Evolutionary conservation across 371 early-diverging fungal species (phyloP).

Genomic region (Capillidium heterosporum): DNA sequence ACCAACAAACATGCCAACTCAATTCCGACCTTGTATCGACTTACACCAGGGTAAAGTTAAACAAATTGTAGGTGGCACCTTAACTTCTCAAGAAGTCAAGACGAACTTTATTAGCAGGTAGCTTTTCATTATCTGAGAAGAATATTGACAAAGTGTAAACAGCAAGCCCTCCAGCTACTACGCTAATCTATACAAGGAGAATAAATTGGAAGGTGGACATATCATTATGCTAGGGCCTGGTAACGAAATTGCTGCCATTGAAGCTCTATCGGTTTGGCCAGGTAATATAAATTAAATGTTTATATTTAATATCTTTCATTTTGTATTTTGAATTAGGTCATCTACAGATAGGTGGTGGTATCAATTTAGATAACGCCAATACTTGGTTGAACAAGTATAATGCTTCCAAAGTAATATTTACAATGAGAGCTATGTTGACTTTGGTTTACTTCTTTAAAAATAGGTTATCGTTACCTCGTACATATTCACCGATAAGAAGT

Average conservation of each 20-base stretch:
- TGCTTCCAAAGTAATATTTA: slow-evolving; percentile 54
- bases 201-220: slow-evolving; percentile 70
- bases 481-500: slow-evolving; percentile 65
- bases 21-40: slow-evolving; percentile 91
- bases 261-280: slow-evolving; percentile 74
- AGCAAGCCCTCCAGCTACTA: slow-evolving; percentile 63
- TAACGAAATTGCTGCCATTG: slow-evolving; percentile 72
- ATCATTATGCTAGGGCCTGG: slow-evolving; percentile 83
- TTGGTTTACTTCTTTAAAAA: too few relatives aligned
- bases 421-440: too few relatives aligned
- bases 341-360: slow-evolving; percentile 92
- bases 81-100: slow-evolving; percentile 41
- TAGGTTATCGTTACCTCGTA: slow-evolving; percentile 89
- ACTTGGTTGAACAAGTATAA: slow-evolving; percentile 64
- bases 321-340: slow-evolving; percentile 16
- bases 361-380: slow-evolving; percentile 65
- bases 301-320: neutral
- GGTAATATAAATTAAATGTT: slow-evolving; percentile 11
- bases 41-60: slow-evolving; percentile 92
- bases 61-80: slow-evolving; percentile 91
- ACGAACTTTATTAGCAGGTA: slow-evolving; percentile 87
- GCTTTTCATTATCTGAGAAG: neutral
- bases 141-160: neutral
- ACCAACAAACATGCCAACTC: too few relatives aligned
- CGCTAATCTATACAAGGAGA: slow-evolving; percentile 52